A percentile compares a stretch with the other conserved stretches of the same genome.
Evolutionary conservation across 164 flowering plant genomes (phyloP).

Genomic region (Piper betle): DNA sequence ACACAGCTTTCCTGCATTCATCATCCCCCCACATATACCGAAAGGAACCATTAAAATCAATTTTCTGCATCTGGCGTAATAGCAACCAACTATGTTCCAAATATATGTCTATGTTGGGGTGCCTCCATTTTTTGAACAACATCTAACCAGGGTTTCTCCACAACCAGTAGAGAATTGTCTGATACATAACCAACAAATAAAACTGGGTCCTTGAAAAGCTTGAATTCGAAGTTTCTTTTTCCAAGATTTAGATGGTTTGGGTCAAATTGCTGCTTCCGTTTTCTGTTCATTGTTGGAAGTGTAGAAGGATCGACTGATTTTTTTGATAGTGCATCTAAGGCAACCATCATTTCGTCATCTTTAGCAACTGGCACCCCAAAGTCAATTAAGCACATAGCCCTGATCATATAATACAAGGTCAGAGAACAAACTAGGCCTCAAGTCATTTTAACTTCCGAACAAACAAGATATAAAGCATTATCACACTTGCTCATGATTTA

Average conservation of each 20-base stretch:
- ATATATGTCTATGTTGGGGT: slow-evolving; percentile 96
- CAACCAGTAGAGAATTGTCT: slow-evolving; percentile 43
- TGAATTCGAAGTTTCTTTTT: slow-evolving; percentile 53
- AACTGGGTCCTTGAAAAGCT: slow-evolving; percentile 58
- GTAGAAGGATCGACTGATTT: slow-evolving; percentile 17
- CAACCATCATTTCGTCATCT: slow-evolving; percentile 30
- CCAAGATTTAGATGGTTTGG: slow-evolving; percentile 16
- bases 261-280: slow-evolving; percentile 21
- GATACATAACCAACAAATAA: slow-evolving; percentile 68
- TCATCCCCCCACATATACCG: background rate
- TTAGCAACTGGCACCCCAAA: slow-evolving; percentile 53
- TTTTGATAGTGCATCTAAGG: slow-evolving; percentile 18
- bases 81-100: slow-evolving; percentile 37
- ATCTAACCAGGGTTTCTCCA: slow-evolving; percentile 93
- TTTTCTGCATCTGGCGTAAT: background rate
- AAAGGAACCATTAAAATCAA: background rate
- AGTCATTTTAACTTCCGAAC: background rate
- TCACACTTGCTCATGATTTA: no score
- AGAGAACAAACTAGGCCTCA: background rate
- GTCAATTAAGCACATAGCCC: slow-evolving; percentile 92
- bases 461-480: no score
- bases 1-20: background rate
- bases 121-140: slow-evolving; percentile 56
- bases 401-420: slow-evolving; percentile 6
- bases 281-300: slow-evolving; percentile 37